Conservation (phyloP, 2,329 filamentous ascomycete species). For the Sporothrix pseudoabietina region DNA sequence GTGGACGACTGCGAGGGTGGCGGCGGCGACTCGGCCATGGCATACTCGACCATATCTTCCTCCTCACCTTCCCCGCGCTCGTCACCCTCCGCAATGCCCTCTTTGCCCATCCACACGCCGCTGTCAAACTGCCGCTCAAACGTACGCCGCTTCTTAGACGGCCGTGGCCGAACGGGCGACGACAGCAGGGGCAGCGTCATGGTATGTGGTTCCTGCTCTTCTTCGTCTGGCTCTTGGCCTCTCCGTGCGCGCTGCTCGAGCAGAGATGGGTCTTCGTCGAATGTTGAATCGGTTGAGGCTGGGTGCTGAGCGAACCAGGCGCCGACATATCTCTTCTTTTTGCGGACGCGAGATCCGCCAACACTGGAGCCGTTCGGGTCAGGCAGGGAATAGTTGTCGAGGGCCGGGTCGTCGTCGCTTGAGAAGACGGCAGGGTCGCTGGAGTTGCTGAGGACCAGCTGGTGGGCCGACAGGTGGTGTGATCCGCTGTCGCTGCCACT, state of each 20-base stretch:
- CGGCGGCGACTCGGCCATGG: conserved; percentile 46
- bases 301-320: conserved; percentile 65
- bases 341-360: conserved; percentile 42
- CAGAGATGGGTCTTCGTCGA: conserved; percentile 26
- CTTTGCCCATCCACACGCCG: conserved; percentile 66
- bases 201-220: neutral
- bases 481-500: conserved; percentile 1
- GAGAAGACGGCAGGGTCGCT: conserved; percentile 73
- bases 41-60: conserved; percentile 63
- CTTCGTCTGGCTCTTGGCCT: neutral
- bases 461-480: neutral
- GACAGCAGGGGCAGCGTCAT: conserved; percentile 22
- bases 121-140: conserved; percentile 66
- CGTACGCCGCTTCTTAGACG: conserved; percentile 50
- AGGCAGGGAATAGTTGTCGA: conserved; percentile 61
- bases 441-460: conserved; percentile 56
- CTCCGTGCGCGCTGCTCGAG: neutral
- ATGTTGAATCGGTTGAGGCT: conserved; percentile 33
- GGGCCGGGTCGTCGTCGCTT: conserved; percentile 68
- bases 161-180: conserved; percentile 38
- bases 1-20: conserved; percentile 63
- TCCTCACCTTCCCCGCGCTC: conserved; percentile 37
- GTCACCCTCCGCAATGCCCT: conserved; percentile 53
- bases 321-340: conserved; percentile 65
- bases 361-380: conserved; percentile 41